Conservation (phyloP, 2,329 filamentous ascomycete species). For the Neonectria faginata region DNA sequence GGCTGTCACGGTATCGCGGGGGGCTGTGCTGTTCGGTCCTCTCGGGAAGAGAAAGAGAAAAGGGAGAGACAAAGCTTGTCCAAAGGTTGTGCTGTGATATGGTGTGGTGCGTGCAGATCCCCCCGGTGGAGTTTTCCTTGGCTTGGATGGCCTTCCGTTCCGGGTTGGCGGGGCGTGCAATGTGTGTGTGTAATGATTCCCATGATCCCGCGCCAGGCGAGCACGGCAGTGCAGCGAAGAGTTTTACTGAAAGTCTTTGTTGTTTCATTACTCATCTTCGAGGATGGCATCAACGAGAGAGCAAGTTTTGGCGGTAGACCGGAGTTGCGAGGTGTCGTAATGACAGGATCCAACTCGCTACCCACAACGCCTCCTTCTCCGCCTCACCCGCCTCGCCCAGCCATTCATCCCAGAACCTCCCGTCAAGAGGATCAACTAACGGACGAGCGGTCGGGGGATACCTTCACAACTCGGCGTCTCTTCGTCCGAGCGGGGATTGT, state of each 20-base stretch:
- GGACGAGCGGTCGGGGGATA: background rate
- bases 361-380: background rate
- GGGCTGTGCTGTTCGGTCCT: constrained; percentile 13
- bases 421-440: background rate
- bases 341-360: background rate
- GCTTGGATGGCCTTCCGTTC: background rate
- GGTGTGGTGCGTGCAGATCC: background rate
- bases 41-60: background rate
- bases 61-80: background rate
- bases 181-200: background rate
- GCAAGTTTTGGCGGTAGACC: background rate
- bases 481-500: constrained; percentile 5
- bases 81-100: background rate
- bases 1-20: constrained; percentile 14
- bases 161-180: background rate
- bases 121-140: background rate
- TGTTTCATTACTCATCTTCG: background rate
- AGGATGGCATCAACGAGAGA: background rate
- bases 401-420: background rate
- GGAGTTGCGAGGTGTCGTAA: background rate
- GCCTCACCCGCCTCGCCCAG: background rate
- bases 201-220: background rate
- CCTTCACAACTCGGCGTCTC: background rate
- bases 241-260: background rate
- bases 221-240: background rate